Conservation (phyloP, 2,329 filamentous ascomycete species). For the Cladosporium sp. region DNA sequence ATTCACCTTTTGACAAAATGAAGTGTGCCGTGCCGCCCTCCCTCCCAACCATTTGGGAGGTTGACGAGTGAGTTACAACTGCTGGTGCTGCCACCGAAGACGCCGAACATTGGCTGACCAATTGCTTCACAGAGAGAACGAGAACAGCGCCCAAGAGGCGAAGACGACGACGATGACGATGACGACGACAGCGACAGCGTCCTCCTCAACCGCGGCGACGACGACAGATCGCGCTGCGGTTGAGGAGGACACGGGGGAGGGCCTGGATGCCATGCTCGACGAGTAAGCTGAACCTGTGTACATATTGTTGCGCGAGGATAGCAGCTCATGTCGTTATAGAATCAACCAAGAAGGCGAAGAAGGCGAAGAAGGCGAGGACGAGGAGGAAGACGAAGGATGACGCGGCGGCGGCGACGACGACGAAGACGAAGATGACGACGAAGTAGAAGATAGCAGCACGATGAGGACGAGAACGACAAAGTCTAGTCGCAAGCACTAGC, state of each 20-base stretch:
- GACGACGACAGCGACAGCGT: neutral
- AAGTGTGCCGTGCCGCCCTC: neutral
- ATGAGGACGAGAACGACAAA: conserved; percentile 19
- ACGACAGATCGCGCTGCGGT: neutral
- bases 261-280: neutral
- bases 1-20: neutral
- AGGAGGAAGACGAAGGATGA: neutral
- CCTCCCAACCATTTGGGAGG: neutral
- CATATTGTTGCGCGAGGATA: neutral
- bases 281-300: neutral
- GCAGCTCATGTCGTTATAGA: neutral
- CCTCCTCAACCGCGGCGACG: neutral
- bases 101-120: neutral
- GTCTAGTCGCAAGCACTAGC: neutral
- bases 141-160: neutral
- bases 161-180: neutral
- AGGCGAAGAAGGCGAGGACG: neutral
- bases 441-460: neutral
- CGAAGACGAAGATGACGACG: neutral
- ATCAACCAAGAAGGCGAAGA: neutral
- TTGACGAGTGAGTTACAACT: neutral
- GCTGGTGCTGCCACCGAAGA: neutral
- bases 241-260: neutral
- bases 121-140: neutral
- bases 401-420: neutral